Conservation (phyloP, 2,329 filamentous ascomycete genomes). For the Sclerotinia trifoliorum region DNA sequence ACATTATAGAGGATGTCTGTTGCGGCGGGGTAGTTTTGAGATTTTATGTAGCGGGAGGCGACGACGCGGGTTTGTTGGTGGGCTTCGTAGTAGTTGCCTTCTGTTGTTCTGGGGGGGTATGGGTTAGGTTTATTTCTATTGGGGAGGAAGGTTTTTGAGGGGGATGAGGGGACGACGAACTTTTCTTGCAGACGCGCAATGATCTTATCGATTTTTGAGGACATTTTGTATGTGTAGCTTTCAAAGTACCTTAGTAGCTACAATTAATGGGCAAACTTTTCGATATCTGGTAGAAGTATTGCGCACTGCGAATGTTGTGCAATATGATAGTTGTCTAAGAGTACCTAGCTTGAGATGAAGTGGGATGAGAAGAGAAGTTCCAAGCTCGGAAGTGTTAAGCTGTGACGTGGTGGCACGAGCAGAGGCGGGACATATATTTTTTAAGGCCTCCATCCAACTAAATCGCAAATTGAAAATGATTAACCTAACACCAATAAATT, state of each 20-base stretch:
- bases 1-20: constrained; percentile 84
- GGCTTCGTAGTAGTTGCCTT: constrained; percentile 95
- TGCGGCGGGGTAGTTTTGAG: constrained; percentile 77
- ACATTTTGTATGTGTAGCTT: constrained; percentile 38
- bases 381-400: constrained; percentile 1
- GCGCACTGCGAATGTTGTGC: neutral
- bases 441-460: neutral
- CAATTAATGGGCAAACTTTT: neutral
- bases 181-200: constrained; percentile 76
- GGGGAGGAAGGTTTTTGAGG: neutral
- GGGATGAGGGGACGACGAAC: constrained; percentile 43
- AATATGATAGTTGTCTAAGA: neutral
- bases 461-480: neutral
- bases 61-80: constrained; percentile 98
- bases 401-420: constrained; percentile 13
- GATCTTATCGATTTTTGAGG: constrained; percentile 65
- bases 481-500: no score
- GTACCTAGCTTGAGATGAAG: neutral
- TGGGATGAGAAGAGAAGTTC: neutral
- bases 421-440: neutral
- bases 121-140: neutral
- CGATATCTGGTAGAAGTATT: neutral
- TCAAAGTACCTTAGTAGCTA: neutral
- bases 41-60: constrained; percentile 89
- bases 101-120: constrained; percentile 65